phyloP scores from a whole-genome alignment of 2,329 filamentous ascomycete genomes.

The Torrubiellomyces zombiae region DNA sequence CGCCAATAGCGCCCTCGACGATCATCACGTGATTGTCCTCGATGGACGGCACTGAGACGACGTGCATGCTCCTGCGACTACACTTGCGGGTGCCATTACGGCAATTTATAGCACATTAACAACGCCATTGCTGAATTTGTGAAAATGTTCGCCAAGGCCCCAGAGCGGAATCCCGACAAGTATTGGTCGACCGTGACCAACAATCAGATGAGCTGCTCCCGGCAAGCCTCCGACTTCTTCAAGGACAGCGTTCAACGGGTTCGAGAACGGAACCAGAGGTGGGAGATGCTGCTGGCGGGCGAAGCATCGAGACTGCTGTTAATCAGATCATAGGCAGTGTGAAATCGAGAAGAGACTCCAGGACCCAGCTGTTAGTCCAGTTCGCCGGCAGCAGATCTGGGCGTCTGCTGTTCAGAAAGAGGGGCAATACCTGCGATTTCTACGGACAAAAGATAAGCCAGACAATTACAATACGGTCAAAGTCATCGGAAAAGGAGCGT shows the following conservation, averaged over 20 bases:
- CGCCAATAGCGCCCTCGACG: too few relatives aligned
- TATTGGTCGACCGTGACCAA: conserved; percentile 47
- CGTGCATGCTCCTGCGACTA: too few relatives aligned
- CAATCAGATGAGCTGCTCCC: conserved; percentile 54
- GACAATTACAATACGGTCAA: conserved; percentile 93
- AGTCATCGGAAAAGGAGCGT: conserved; percentile 98
- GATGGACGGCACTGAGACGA: too few relatives aligned
- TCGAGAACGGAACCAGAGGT: conserved; percentile 86
- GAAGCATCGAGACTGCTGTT: too few relatives aligned
- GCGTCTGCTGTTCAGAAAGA: conserved; percentile 73
- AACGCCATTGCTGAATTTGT: too few relatives aligned
- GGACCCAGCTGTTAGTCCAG: conserved; percentile 56
- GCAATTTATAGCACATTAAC: too few relatives aligned
- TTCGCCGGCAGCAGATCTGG: conserved; percentile 68
- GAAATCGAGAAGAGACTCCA: conserved; percentile 75
- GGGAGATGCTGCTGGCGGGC: too few relatives aligned
- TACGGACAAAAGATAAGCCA: conserved; percentile 81
- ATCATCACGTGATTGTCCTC: too few relatives aligned
- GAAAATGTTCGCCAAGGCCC: too few relatives aligned
- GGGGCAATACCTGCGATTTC: conserved; percentile 80
- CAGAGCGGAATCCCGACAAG: too few relatives aligned
- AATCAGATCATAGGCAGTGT: conserved; percentile 63
- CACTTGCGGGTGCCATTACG: too few relatives aligned
- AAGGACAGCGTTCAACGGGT: conserved; percentile 96
- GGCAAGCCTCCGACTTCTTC: conserved; percentile 79